phyloP scores from a whole-genome alignment of 768 basidiomycete species.

The Lactifluus pinguis region DNA sequence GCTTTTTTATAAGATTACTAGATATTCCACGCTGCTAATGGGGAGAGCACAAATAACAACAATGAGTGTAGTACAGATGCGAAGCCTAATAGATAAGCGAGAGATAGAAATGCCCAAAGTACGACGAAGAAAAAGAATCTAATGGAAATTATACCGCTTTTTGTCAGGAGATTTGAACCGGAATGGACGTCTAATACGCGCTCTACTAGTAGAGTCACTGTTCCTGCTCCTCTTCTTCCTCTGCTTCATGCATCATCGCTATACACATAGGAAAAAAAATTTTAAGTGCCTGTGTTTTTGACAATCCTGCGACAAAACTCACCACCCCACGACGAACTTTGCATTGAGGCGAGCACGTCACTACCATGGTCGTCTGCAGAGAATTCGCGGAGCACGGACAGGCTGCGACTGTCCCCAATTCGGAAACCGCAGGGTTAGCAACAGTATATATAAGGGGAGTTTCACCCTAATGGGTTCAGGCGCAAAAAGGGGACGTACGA shows the following conservation, averaged over 20 bases:
- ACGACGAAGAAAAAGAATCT: neutral
- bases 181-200: too few species aligned
- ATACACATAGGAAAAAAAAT: neutral
- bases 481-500: constrained; percentile 33
- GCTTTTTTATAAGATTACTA: constrained; percentile 4
- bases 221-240: constrained; percentile 32
- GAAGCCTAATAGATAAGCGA: constrained; percentile 6
- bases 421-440: neutral
- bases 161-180: too few species aligned
- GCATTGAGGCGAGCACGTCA: constrained; percentile 47
- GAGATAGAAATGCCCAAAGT: neutral
- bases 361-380: constrained; percentile 28
- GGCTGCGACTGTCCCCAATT: constrained; percentile 23
- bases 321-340: constrained; percentile 69
- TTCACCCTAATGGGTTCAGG: neutral
- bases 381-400: constrained; percentile 20
- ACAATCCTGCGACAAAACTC: constrained; percentile 21
- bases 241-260: constrained; percentile 40
- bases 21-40: constrained; percentile 4
- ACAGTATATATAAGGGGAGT: neutral
- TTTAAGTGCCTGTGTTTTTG: neutral
- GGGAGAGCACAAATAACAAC: constrained; percentile 3
- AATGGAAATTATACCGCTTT: neutral
- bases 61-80: constrained; percentile 14
- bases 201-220: neutral